Conservation (phyloP, 768 basidiomycete species). For the Xanthoconium stramineum region DNA sequence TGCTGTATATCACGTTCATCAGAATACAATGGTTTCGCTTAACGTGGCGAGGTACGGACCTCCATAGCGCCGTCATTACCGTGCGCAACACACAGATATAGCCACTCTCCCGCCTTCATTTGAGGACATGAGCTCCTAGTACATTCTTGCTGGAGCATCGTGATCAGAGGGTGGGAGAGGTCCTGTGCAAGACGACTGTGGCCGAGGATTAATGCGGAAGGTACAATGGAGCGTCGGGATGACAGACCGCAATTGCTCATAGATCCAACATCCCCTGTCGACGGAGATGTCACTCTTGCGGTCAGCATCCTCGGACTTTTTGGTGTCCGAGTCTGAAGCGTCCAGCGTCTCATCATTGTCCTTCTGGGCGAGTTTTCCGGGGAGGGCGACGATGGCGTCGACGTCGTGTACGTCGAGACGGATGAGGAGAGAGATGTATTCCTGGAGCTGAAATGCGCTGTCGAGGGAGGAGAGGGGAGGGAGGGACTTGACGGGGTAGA, state of each 20-base stretch:
- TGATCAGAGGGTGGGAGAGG: conserved; percentile 80
- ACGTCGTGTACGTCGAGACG: conserved; percentile 87
- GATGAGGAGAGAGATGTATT: conserved; percentile 88
- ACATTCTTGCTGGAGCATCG: conserved; percentile 83
- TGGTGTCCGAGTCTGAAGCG: conserved; percentile 30
- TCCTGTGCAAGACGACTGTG: conserved; percentile 83
- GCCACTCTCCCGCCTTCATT: conserved; percentile 99
- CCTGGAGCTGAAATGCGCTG: conserved; percentile 92
- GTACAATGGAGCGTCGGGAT: not conserved
- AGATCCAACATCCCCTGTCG: conserved; percentile 84
- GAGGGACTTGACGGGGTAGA: conserved; percentile 71
- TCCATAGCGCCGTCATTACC: conserved; percentile 86
- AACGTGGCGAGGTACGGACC: conserved; percentile 39
- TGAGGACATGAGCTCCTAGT: conserved; percentile 84
- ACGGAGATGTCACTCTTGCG: conserved; percentile 54
- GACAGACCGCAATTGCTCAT: conserved; percentile 56
- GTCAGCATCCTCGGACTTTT: conserved; percentile 28
- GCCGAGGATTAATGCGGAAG: conserved; percentile 1
- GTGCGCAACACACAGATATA: conserved; percentile 94
- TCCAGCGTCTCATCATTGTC: conserved; percentile 24
- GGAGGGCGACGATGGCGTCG: conserved; percentile 72
- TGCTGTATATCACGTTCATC: conserved; percentile 44
- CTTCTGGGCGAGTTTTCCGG: conserved; percentile 42
- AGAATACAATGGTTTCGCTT: conserved; percentile 12
- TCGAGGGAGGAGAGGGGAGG: conserved; percentile 73